phyloP scores from a whole-genome alignment of 2,329 filamentous ascomycete genomes.

The Orbilia blumenaviensis region DNA sequence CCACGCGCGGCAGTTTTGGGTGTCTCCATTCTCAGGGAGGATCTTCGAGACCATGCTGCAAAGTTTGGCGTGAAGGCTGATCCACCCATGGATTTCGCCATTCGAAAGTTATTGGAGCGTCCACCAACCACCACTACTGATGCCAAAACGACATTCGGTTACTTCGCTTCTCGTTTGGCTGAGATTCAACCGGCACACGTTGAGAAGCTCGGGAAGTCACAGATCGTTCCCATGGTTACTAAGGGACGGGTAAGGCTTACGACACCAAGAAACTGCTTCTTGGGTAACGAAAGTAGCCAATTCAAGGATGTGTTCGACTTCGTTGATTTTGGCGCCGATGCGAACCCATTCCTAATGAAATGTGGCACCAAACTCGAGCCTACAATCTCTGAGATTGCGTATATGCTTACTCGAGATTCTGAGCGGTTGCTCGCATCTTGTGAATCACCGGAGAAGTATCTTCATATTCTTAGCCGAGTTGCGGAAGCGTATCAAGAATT shows the following conservation, averaged over 20 bases:
- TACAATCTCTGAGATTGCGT: constrained; percentile 83
- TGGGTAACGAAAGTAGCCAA: constrained; percentile 73
- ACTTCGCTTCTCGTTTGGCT: constrained; percentile 78
- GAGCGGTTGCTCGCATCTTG: constrained; percentile 81
- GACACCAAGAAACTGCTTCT: constrained; percentile 78
- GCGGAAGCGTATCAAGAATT: constrained; percentile 76
- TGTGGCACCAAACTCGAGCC: constrained; percentile 93
- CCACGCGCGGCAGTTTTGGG: constrained; percentile 78
- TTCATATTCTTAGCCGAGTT: constrained; percentile 80
- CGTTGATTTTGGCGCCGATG: constrained; percentile 88
- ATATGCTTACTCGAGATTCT: constrained; percentile 83
- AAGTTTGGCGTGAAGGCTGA: constrained; percentile 88
- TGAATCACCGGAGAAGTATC: constrained; percentile 78
- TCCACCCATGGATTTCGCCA: constrained; percentile 79
- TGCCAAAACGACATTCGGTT: constrained; percentile 79
- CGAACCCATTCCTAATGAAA: constrained; percentile 86
- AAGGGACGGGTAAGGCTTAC: constrained; percentile 65
- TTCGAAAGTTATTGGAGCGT: constrained; percentile 74
- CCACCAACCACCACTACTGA: constrained; percentile 74
- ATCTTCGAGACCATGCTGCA: constrained; percentile 80
- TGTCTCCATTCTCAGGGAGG: constrained; percentile 78
- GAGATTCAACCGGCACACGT: constrained; percentile 74
- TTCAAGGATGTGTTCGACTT: constrained; percentile 97
- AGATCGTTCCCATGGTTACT: constrained; percentile 74
- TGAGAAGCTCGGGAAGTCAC: constrained; percentile 70